These are phyloP conservation scores for Didymella keratinophila DNA, from an alignment of 2,329 filamentous ascomycete species.

Conservation along the genomic window DNA sequence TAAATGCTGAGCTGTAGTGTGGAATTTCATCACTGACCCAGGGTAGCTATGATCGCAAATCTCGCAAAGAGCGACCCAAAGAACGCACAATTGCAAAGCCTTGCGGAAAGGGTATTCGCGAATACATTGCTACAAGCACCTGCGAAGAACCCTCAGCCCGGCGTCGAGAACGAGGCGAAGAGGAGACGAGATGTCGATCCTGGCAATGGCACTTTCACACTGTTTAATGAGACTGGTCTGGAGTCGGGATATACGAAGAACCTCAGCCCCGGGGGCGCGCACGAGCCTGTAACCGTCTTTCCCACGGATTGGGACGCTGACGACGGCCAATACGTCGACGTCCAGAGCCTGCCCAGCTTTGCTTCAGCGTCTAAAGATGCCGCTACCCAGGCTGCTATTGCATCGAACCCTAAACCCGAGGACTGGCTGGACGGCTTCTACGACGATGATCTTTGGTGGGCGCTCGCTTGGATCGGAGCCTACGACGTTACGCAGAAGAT, in stretches of 20 bases:
- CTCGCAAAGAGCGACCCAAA: conserved; percentile 48
- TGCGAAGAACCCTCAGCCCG: conserved; percentile 41
- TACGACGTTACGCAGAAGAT: conserved; percentile 60
- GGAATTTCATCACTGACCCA: not conserved
- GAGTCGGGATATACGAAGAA: conserved; percentile 36
- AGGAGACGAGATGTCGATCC: conserved; percentile 15
- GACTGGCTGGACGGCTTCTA: conserved; percentile 57
- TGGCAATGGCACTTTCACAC: conserved; percentile 19
- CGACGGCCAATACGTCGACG: conserved; percentile 18
- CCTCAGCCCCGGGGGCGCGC: conserved; percentile 23
- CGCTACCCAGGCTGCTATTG: conserved; percentile 16
- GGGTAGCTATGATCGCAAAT: conserved; percentile 62
- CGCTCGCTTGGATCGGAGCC: conserved; percentile 62
- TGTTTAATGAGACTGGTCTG: conserved; percentile 14
- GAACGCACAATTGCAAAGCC: conserved; percentile 45
- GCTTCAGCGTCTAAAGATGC: conserved; percentile 8
- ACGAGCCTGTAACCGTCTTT: conserved; percentile 29
- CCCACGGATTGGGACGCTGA: conserved; percentile 32
- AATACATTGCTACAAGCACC: conserved; percentile 53
- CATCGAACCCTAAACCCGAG: conserved; percentile 25
- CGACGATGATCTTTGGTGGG: conserved; percentile 62
- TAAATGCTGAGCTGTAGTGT: not conserved
- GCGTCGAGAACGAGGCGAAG: conserved; percentile 28
- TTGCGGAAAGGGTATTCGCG: conserved; percentile 53
- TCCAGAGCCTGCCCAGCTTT: conserved; percentile 22